Evolutionary conservation across 371 early-diverging fungal genomes (phyloP), one percentile per base, ranked within the genome.

Genomic region (Saksenaea oblongispora): DNA sequence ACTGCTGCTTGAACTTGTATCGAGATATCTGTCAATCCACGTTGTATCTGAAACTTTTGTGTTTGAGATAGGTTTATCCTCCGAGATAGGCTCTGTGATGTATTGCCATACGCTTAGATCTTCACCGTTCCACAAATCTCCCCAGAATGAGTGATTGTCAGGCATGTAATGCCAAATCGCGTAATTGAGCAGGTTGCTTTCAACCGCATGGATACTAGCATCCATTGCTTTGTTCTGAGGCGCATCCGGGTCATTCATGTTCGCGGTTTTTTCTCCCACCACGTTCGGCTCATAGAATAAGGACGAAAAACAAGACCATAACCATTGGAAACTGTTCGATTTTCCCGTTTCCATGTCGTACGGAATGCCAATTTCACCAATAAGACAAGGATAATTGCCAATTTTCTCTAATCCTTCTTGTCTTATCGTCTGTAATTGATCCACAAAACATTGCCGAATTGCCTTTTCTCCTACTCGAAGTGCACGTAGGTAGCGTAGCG

Each of bases 341-440:
- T 65, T 65, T 36, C 28, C 56, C 15, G 42, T 34, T 28, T 88
- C 78, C 81, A 91, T 82, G 57, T 91, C 91, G 59, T 85, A 89
- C 0, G 91, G 90, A 51, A 91, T 89, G 36, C 91, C 91, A 54
- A 86, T 87, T 69, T 91, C 91, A 15, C 91, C 91, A 14, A 91
- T 70, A 1, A 91, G 58, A 39, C 82, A 83, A 13, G 91, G 91
- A 61, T 76, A 75, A 17, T 69, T 47, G 13, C 78, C 88, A 5
- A 89, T 61, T 8, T 74, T 69, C 0, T 72, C 64, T 3, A 59
- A 62, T 1, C 87, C 87, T 62, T 91, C 91, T 9, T 59, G 56
- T 59, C 77, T 69, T 57, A 90, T 79, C 5, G 83, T 72, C 5
- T 70, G 73, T 2, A 91, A 67, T 56, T 87, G 89, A 24, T 82